Percentiles rank a stretch among this genome's conserved stretches.
Conservation (phyloP, 2,329 filamentous ascomycete genomes). For the Pestalotiopsis sp. region DNA sequence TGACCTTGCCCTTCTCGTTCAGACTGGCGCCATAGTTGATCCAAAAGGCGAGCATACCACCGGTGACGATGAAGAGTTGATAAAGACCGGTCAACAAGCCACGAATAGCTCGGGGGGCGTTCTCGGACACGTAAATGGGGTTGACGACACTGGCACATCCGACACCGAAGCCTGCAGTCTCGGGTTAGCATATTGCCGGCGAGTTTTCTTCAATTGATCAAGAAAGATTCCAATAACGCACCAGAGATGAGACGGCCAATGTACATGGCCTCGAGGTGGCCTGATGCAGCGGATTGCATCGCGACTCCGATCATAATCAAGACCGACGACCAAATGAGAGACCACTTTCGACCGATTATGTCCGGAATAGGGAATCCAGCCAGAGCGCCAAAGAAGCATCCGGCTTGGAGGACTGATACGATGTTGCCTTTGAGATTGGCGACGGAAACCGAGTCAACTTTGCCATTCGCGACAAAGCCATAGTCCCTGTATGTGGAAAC, state of each 20-base stretch:
- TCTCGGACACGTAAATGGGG: conserved; percentile 48
- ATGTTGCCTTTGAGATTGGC: conserved; percentile 66
- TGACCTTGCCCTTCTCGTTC: conserved; percentile 30
- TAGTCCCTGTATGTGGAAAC: conserved; percentile 48
- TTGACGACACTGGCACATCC: conserved; percentile 45
- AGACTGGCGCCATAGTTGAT: conserved; percentile 53
- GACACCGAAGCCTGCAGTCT: conserved; percentile 39
- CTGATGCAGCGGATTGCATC: conserved; percentile 60
- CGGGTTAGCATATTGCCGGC: too few species aligned
- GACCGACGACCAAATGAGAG: conserved; percentile 55
- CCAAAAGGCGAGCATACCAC: conserved; percentile 47
- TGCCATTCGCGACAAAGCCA: conserved; percentile 37
- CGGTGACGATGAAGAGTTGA: conserved; percentile 48
- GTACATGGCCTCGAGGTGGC: conserved; percentile 62
- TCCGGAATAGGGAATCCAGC: conserved; percentile 54
- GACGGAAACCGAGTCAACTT: conserved; percentile 39
- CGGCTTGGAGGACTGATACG: conserved; percentile 57
- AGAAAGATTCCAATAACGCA: conserved; percentile 16
- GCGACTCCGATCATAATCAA: conserved; percentile 62
- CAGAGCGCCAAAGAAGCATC: conserved; percentile 43
- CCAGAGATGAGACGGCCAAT: conserved; percentile 59
- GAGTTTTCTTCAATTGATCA: not conserved
- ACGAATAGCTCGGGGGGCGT: conserved; percentile 45
- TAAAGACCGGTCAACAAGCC: conserved; percentile 47
- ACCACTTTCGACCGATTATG: conserved; percentile 53